Percentiles rank a stretch among this genome's conserved stretches.
Conservation (phyloP, 139 green algal genomes). For the Spirogloea muscicola region DNA sequence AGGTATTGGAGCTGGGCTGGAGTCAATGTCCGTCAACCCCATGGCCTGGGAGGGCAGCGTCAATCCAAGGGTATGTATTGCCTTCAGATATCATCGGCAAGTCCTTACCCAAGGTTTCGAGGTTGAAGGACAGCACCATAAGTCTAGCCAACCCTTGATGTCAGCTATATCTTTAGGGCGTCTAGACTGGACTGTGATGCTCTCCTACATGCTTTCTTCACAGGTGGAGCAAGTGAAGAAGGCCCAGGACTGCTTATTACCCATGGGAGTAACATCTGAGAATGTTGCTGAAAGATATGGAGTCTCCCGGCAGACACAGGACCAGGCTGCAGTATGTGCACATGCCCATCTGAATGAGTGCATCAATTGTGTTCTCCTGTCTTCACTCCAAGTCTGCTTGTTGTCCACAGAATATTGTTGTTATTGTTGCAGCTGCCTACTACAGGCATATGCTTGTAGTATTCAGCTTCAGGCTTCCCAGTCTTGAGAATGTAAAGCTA, state of each 20-base stretch:
- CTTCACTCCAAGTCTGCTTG: conserved; percentile 8
- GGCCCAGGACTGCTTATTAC: conserved; percentile 87
- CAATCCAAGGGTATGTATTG: conserved; percentile 71
- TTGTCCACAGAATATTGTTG: conserved; percentile 6
- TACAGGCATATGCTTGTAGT: not conserved
- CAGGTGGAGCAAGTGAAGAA: conserved; percentile 53
- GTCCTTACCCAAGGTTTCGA: too few relatives aligned
- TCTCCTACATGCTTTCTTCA: too few relatives aligned
- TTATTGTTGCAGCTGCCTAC: not conserved
- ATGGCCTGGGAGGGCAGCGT: conserved; percentile 95
- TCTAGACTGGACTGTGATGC: too few relatives aligned
- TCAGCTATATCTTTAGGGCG: too few relatives aligned
- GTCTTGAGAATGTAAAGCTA: not conserved
- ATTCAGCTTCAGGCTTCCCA: not conserved
- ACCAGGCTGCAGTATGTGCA: conserved; percentile 57
- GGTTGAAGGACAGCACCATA: too few relatives aligned
- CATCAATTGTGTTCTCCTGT: conserved; percentile 13
- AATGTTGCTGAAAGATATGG: conserved; percentile 91
- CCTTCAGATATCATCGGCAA: too few relatives aligned
- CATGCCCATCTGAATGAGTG: not conserved
- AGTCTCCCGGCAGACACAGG: conserved; percentile 70
- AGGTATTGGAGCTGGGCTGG: conserved; percentile 84
- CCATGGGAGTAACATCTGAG: conserved; percentile 98
- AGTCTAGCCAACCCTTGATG: too few relatives aligned
- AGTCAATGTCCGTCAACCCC: conserved; percentile 93